Base-by-base conservation (phyloP, 2,329 filamentous ascomycete species). In the Neofusicoccum kwambonambiense region DNA sequence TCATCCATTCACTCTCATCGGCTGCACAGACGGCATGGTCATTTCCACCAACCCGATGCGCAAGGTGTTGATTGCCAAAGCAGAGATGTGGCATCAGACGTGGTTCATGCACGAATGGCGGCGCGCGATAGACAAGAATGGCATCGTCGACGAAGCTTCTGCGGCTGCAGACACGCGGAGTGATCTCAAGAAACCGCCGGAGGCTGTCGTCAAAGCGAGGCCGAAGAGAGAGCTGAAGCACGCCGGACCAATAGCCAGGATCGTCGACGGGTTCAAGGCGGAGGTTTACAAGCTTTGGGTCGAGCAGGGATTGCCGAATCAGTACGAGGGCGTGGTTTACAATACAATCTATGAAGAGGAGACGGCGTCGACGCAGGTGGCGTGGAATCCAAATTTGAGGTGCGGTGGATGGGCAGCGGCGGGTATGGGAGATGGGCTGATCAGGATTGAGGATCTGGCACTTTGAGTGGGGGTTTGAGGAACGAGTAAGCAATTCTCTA, bases 31-130 rank as follows among this genome's bases (percentile, higher is more conserved):
- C 44, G 87, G 87, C 0, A 78, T 79, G 17, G 82, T 86, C 0
- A 71, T 80, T 7, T 79, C 78, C 1, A 81, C 79, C 2, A 88
- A 87, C 68, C 82, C 84, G 0, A 71, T 87, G 41, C 77, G 79
- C 9, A 80, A 82, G 49, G 72, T 86, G 2, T 67, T 84, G 17
- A 81, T 83, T 64, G 73, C 77, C 13, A 86, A 85, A 67, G 78
- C 79, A 9, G 75, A 78, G 8, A 79, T 82, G 11, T 86, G 80
- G 77, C 80, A 85, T 65, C 83, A 86, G 67, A 81, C 76, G 6
- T 86, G 86, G 83, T 87, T 87, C 68, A 73, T 77, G 27, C 85
- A 87, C 68, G 84, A 87, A 64, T 89, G 85, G 84, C 71, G 79
- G 19, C 68, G 72, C 11, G 65, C 47, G 22, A 56, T 51, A 17